Base-by-base conservation (phyloP, 2,329 filamentous ascomycete species). In the Botryotinia calthae region DNA sequence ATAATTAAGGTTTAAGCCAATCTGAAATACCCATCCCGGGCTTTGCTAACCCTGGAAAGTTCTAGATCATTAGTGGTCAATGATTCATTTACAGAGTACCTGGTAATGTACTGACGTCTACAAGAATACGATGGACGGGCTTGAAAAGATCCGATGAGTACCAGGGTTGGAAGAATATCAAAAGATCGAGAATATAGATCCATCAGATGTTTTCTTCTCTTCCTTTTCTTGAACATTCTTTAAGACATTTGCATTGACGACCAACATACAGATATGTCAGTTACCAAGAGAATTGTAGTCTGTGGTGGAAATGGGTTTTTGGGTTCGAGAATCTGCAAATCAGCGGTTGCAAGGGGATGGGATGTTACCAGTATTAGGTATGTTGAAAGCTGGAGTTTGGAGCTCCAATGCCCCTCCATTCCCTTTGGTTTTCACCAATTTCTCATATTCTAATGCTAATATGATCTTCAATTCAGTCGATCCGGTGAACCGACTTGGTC, bases 291-390 rank as follows among this genome's bases (percentile, higher is more conserved):
- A 83, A 86, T 99, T 61, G 90, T 98, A 59, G 94, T 99, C 71
- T 97, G 93, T 77, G 96, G 96, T 77, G 95, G 95, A 74, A 98
- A 93, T 82, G 95, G 96, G 48, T 99, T 98, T 81, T 84, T 99
- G 40, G 94, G 94, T 83, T 87, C 86, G 37, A 88, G 95, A 72
- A 97, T 99, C 84, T 98, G 96, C 85, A 96, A 94, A 85, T 91
- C 93, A 71, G 96, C 94, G 62, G 90, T 94, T 68, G 88, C 90
- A 63, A 87, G 94, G 80, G 94, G 94, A 72, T 98, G 95, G 95
- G 89, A 94, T 73, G 95, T 98, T 65, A 95, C 90, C 34, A 98
- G 95, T 9, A 90, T 99, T 79, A 97, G 94, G 94, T 95, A 34
- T 48, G n/a, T 65, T 31, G n/a, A 7, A 28, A 31, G 59, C 20